phyloP scores from a whole-genome alignment of 208 protist species.

The Porcisia deanei region DNA sequence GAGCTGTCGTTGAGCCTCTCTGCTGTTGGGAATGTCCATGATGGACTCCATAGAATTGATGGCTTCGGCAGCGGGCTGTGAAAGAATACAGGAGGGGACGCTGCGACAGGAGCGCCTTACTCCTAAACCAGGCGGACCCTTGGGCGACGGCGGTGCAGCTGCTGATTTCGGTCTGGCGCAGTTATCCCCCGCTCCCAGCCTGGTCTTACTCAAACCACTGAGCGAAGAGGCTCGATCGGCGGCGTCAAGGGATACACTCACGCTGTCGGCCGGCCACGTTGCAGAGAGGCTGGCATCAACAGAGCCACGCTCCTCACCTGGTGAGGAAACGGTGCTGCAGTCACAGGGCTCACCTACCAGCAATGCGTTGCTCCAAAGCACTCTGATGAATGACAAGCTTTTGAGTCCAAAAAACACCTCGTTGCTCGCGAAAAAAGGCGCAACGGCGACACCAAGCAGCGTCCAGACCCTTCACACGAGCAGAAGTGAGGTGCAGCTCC shows the following conservation, averaged over 20 bases:
- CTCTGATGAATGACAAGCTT: slow-evolving; percentile 10
- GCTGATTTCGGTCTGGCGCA: slow-evolving; percentile 6
- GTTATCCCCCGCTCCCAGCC: slow-evolving; percentile 3
- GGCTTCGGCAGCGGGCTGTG: not conserved
- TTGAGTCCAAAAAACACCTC: slow-evolving; percentile 13
- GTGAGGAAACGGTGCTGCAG: not conserved
- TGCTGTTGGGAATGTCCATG: not conserved
- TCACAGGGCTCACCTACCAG: not conserved
- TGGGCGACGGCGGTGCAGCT: not conserved
- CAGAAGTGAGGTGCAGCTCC: slow-evolving; percentile 1
- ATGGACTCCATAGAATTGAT: not conserved
- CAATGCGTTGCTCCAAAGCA: not conserved
- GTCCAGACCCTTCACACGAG: slow-evolving; percentile 15
- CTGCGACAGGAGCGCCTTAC: slow-evolving; percentile 18
- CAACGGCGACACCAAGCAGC: slow-evolving; percentile 7
- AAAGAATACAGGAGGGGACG: slow-evolving; percentile 13
- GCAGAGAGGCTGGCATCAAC: not conserved
- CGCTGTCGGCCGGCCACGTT: not conserved
- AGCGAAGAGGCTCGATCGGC: not conserved
- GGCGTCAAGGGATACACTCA: not conserved
- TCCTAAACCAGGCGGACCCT: not conserved
- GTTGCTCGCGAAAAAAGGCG: slow-evolving; percentile 18
- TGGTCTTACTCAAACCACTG: not conserved
- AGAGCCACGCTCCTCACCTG: not conserved
- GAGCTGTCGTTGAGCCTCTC: not conserved